A percentile compares a stretch with the other conserved stretches of the same genome.
Conservation (phyloP, 208 protist genomes). For the Leishmania gerbilli region DNA sequence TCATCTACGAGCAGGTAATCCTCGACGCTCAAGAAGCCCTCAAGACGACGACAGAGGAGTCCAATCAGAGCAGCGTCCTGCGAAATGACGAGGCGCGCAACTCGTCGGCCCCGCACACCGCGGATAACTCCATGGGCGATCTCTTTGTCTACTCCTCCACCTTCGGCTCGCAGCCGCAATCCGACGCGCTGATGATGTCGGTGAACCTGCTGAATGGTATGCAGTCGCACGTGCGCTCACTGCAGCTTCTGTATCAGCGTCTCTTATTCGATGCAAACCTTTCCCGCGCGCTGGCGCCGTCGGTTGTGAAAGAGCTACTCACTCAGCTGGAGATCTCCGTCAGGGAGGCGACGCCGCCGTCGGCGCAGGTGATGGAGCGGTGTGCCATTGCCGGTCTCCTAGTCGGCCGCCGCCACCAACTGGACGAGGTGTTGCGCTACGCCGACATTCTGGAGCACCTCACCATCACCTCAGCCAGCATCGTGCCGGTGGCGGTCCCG, state of each 20-base stretch:
- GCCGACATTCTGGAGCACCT: slow-evolving; percentile 62
- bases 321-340: slow-evolving; percentile 27
- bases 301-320: slow-evolving; percentile 38
- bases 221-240: slow-evolving; percentile 23
- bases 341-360: slow-evolving; percentile 23
- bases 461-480: slow-evolving; percentile 23
- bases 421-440: slow-evolving; percentile 70
- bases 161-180: slow-evolving; percentile 30
- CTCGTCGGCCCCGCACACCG: slow-evolving; percentile 2
- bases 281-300: slow-evolving; percentile 22
- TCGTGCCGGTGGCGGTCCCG: slow-evolving; percentile 41
- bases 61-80: slow-evolving; percentile 22
- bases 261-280: slow-evolving; percentile 38
- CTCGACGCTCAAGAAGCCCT: slow-evolving; percentile 32
- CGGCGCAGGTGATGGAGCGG: slow-evolving; percentile 36
- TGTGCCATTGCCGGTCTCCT: slow-evolving; percentile 64
- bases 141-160: slow-evolving; percentile 33
- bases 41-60: slow-evolving; percentile 24
- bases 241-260: slow-evolving; percentile 36
- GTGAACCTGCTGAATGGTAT: slow-evolving; percentile 31
- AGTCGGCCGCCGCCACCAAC: slow-evolving; percentile 49
- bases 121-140: slow-evolving; percentile 30
- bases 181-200: slow-evolving; percentile 35
- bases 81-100: slow-evolving; percentile 14
- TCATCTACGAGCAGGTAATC: slow-evolving; percentile 70